Percentiles rank a stretch among this genome's conserved stretches.
These are phyloP conservation scores for Blastomyces percursus DNA, from an alignment of 2,329 filamentous ascomycete species.

Conservation along the genomic window DNA sequence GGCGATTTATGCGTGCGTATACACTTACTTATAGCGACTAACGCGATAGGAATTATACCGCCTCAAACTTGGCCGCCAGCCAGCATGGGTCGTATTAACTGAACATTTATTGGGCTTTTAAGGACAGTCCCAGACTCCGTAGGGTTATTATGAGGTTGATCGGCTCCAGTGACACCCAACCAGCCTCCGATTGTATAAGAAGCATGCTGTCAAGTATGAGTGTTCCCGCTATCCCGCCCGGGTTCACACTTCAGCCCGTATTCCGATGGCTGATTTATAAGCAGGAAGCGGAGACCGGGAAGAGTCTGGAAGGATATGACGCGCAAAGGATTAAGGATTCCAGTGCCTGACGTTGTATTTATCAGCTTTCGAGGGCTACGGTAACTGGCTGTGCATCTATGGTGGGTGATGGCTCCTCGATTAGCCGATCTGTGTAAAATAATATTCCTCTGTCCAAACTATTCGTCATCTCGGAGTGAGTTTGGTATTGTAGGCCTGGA, in stretches of 20 bases:
- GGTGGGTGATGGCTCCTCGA: not conserved
- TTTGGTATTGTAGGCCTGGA: too few species aligned
- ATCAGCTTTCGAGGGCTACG: not conserved
- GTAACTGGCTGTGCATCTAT: not conserved
- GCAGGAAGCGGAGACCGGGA: slow-evolving; percentile 2
- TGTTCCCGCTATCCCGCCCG: not conserved
- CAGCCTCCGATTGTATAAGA: not conserved
- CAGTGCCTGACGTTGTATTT: not conserved
- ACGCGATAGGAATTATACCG: too few species aligned
- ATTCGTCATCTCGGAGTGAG: too few species aligned
- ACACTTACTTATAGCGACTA: too few species aligned
- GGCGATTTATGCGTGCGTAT: too few species aligned
- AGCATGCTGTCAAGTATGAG: too few species aligned
- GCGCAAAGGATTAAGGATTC: not conserved
- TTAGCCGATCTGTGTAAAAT: too few species aligned
- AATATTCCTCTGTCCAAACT: too few species aligned
- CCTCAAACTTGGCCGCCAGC: too few species aligned
- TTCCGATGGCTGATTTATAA: slow-evolving; percentile 2
- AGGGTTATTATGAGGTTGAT: not conserved
- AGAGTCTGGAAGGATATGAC: not conserved
- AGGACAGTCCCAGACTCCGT: not conserved
- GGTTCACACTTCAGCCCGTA: not conserved
- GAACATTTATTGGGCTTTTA: too few species aligned
- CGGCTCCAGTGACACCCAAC: not conserved
- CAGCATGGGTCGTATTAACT: too few species aligned